Base-by-base conservation (phyloP, 805 yeast genomes). In the Kluyveromyces lactis region DNA sequence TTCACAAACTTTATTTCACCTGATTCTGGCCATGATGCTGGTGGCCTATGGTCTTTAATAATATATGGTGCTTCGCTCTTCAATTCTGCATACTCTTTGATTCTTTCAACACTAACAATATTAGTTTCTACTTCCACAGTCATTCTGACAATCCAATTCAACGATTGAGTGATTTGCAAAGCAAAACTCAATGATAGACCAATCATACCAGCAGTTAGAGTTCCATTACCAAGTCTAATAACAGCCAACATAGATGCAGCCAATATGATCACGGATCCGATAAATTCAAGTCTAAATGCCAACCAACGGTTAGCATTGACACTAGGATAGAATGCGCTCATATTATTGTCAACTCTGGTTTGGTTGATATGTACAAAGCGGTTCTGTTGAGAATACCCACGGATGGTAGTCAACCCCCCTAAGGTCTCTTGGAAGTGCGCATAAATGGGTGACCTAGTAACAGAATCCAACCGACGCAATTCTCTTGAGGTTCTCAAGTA, bases 101-200 rank as follows among this genome's bases (percentile, higher is more conserved):
- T 79, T 65, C 98, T 79, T 67, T 90, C 98, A 33, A 94, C 96
- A 15, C 95, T 84, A 28, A 92, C 98, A 66, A 92, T 89, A 62
- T 87, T 90, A 10, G 97, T 87, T 63, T 92, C 98, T 33, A 92
- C 95, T 52, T 92, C 98, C 32, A 92, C 98, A 0, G 97, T 86
- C 97, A 89, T 90, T 66, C 99, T 76, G 23, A 92, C 97, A 63
- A 92, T 86, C 97, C 97, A 90, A 62, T 87, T 90, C 63, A 92
- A 73, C 0, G 95, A 74, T 63, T 87, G 95, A 0, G 99, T 92
- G 44, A 89, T 75, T 61, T 86, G 95, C 46, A 92, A 70, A 2
- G 98, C 90, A 63, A 92, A 94, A 34, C 95, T 82, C 51, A 92
- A 83, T 17, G 95, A 81, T 52, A 92, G 71, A 70, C 99, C 99